phyloP scores from a whole-genome alignment of 2,329 filamentous ascomycete species.

The Lachnellula suecica region DNA sequence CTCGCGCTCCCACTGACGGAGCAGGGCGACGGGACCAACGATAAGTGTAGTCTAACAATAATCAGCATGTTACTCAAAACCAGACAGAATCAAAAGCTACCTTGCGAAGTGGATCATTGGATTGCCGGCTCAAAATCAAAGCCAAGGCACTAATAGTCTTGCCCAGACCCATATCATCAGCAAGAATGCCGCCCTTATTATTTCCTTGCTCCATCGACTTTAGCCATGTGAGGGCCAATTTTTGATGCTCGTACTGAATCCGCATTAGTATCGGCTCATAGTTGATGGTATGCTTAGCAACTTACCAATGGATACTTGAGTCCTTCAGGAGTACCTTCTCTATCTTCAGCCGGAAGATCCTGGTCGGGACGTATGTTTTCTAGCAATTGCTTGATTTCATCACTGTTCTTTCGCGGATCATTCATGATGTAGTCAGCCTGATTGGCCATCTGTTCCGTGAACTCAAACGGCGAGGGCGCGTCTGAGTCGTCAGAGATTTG shows the following conservation, averaged over 20 bases:
- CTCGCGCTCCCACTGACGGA: slow-evolving; percentile 84
- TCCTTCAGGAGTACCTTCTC: slow-evolving; percentile 67
- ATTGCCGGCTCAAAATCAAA: slow-evolving; percentile 57
- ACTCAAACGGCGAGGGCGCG: slow-evolving; percentile 25
- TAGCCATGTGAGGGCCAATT: slow-evolving; percentile 75
- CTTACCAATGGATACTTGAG: slow-evolving; percentile 60
- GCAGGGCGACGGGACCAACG: slow-evolving; percentile 74
- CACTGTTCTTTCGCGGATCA: slow-evolving; percentile 52
- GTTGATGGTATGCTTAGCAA: background rate
- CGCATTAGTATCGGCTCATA: slow-evolving; percentile 13
- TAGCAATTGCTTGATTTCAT: slow-evolving; percentile 69
- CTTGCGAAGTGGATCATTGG: slow-evolving; percentile 45
- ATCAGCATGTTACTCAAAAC: slow-evolving; percentile 12
- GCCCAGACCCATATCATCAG: slow-evolving; percentile 81
- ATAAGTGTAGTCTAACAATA: slow-evolving; percentile 70
- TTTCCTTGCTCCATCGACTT: slow-evolving; percentile 69
- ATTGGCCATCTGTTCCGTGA: slow-evolving; percentile 31
- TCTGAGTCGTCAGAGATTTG: slow-evolving; percentile 30
- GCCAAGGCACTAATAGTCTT: slow-evolving; percentile 84
- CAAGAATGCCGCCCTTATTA: slow-evolving; percentile 74
- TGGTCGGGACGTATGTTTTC: slow-evolving; percentile 73
- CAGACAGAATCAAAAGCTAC: slow-evolving; percentile 13
- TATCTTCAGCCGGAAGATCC: slow-evolving; percentile 59
- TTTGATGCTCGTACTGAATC: slow-evolving; percentile 71
- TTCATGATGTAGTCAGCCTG: slow-evolving; percentile 27